Percentiles rank a stretch among this genome's conserved stretches.
Conservation (phyloP, 495 filamentous ascomycete species). For the Aspergillus asperescens region DNA sequence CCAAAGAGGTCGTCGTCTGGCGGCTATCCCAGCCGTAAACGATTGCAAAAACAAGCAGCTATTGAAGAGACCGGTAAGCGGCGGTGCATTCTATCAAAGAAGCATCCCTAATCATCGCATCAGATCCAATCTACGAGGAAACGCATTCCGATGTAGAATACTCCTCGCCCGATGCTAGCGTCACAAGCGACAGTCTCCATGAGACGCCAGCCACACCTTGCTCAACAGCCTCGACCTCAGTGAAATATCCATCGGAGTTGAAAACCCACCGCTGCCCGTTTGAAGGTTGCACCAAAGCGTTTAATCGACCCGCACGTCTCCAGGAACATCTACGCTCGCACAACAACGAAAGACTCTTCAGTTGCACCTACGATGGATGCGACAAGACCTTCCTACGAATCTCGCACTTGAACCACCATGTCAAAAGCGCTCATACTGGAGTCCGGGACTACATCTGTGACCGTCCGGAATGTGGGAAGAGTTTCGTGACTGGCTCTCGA, state of each 20-base stretch:
- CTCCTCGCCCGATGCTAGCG: constrained; percentile 27
- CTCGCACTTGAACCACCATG: constrained; percentile 76
- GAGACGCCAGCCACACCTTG: constrained; percentile 49
- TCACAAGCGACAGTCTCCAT: constrained; percentile 33
- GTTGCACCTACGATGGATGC: constrained; percentile 63
- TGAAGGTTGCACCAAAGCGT: constrained; percentile 69
- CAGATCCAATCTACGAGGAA: constrained; percentile 43
- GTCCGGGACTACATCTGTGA: constrained; percentile 67
- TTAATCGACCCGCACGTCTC: constrained; percentile 78
- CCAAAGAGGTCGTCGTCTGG: constrained; percentile 32
- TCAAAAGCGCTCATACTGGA: constrained; percentile 72
- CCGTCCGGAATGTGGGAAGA: constrained; percentile 67
- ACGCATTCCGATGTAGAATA: constrained; percentile 36
- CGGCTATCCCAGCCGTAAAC: constrained; percentile 23
- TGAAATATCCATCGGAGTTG: constrained; percentile 58
- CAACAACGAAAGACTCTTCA: constrained; percentile 68
- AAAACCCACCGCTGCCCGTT: constrained; percentile 69
- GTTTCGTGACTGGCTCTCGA: constrained; percentile 70
- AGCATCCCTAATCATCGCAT: background rate
- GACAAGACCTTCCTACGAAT: constrained; percentile 75
- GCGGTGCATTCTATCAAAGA: background rate
- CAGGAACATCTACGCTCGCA: constrained; percentile 74
- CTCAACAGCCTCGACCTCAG: constrained; percentile 49
- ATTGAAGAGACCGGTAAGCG: constrained; percentile 30
- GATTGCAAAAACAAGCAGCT: constrained; percentile 22